Conservation (phyloP, 1,284 basidiomycete genomes). For the Ceratobasidium sp. region DNA sequence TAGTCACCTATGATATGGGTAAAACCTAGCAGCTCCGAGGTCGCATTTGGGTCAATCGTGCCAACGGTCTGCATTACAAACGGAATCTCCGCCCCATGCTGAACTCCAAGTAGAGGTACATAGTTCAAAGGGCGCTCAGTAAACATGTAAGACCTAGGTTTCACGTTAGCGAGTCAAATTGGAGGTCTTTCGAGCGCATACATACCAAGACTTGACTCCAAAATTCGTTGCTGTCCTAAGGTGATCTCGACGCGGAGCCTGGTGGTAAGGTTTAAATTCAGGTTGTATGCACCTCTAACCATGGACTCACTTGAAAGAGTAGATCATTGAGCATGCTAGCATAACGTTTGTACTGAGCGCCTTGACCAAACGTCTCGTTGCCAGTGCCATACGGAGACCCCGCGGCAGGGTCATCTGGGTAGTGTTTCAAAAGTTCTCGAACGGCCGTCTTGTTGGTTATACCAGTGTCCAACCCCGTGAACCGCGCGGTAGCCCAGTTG, state of each 20-base stretch:
- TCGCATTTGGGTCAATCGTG: not conserved
- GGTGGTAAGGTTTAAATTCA: too few relatives aligned
- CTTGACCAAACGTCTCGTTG: conserved; percentile 21
- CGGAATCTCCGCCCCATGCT: conserved; percentile 17
- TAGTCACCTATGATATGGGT: conserved; percentile 15
- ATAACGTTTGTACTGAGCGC: conserved; percentile 38
- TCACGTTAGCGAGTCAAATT: too few relatives aligned
- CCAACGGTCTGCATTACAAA: conserved; percentile 23
- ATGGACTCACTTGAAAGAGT: too few relatives aligned
- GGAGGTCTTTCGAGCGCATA: too few relatives aligned
- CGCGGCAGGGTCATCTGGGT: conserved; percentile 10
- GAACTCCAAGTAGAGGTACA: conserved; percentile 10
- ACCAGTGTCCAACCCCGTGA: not conserved
- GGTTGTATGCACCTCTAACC: too few relatives aligned
- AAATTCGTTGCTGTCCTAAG: not conserved
- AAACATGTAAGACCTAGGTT: conserved; percentile 35
- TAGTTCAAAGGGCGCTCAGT: not conserved
- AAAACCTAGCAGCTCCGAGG: not conserved
- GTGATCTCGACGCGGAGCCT: conserved; percentile 23
- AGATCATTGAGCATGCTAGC: too few relatives aligned
- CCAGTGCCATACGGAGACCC: conserved; percentile 39
- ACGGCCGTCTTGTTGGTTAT: not conserved
- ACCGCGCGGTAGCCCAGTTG: conserved; percentile 7
- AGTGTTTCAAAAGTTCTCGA: conserved; percentile 24
- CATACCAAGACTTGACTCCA: conserved; percentile 26